Evolutionary conservation across 805 yeast species (phyloP), one percentile per base, ranked within the genome.

Genomic region (Monosporozyma servazzii): DNA sequence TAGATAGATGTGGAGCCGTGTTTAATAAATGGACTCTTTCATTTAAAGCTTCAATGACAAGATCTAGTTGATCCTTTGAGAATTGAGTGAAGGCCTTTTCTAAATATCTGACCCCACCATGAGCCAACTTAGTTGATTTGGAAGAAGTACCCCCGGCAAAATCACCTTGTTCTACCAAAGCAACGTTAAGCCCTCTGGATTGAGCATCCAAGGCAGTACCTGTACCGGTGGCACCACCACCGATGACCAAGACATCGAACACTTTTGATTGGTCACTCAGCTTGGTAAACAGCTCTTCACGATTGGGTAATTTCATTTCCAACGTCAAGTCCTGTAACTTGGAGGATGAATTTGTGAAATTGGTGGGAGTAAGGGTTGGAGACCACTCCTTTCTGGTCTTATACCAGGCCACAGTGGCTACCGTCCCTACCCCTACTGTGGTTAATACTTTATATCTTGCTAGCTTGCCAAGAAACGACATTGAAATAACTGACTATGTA

Each of bases 191-290:
- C 47, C 97, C 97, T 69, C 98, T 78, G 43, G 95, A 79, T 29
- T 84, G 79, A 37, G 96, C 96, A 70, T 90, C 98, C 44, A 90
- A 73, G 1, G 96, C 97, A 47, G 88, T 80, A 54, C 97, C 98
- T 5, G 96, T 74, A 56, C 98, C 98, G 15, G 93, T 84, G 40
- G 97, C 97, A 66, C 98, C 98, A 58, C 96, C 97, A 54, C 98
- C 98, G 58, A 91, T 82, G 58, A 90, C 76, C 56, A 90, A 71
- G n/a, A 90, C 77, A 66, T 91, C 97, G 82, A 64, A 83, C 77
- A 49, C 78, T 68, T 46, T 73, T 62, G 53, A 76, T 59, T 65
- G 75, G 23, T 44, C 30, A 72, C 57, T 52, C 53, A 83, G 65
- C 53, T 75, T 75, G 4, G 73, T 62, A 48, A 84, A 56, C 53